Evolutionary conservation across 768 basidiomycete species (phyloP), one percentile per base, ranked within the genome.

Genomic region (Leccinum boreale): DNA sequence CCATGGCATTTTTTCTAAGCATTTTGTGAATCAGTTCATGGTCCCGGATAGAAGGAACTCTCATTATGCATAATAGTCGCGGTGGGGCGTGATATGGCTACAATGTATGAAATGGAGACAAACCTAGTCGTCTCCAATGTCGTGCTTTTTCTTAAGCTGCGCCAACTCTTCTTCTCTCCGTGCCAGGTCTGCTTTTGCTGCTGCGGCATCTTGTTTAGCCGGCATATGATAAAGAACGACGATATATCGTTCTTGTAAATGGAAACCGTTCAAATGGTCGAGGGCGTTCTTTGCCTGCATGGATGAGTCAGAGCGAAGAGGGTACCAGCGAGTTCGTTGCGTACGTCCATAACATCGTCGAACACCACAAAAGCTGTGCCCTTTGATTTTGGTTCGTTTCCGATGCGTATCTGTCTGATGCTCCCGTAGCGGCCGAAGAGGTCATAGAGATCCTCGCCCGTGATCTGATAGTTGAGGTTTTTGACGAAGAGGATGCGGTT

Each of bases 191-290:
- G 92, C 91, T 69, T 97, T 97, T 14, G 90, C 89, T 7, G 92
- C 89, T 1, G 93, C 92, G 2, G 93, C 93, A 66, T 95, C 93
- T 67, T 95, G 93, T 73, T 94, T 92, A n/a, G 93, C 88, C 36
- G 94, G 93, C 87, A 98, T 96, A 70, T 98, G 95, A 68, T 96
- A 98, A 28, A 98, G 78, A 9, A 98, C 96, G 57, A 99, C 96
- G 53, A 99, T 96, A 75, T 98, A 99, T 24, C 96, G 89, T 74
- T 97, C 96, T 77, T 94, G 94, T 58, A 99, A 73, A 77, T 99
- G 96, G 78, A 99, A 99, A 47, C 96, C 96, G 65, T 98, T 98
- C 68, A 98, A 74, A 73, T 97, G 94, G 69, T 95, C 95, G 56
- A 97, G 84, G 0, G 96, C 96, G 68, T 95, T 94, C 75, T 97